Conservation (phyloP, 495 filamentous ascomycete species). For the Entonaema liquescens region DNA sequence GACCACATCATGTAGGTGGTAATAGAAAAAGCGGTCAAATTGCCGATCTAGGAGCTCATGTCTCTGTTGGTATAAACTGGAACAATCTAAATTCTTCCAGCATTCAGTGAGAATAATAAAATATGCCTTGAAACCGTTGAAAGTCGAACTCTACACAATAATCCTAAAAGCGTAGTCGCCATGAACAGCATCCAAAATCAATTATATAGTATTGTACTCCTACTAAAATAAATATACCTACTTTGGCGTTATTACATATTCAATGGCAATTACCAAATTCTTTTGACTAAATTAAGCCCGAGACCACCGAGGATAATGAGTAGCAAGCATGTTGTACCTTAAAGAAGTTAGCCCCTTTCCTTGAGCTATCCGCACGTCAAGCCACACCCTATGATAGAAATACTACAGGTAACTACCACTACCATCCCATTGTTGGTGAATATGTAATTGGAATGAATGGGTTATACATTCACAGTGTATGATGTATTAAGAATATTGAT, state of each 20-base stretch:
- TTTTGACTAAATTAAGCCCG: not conserved
- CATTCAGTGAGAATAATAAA: no score
- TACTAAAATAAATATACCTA: not conserved
- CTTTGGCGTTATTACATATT: not conserved
- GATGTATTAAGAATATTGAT: no score
- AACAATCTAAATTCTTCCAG: not conserved
- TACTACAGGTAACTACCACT: not conserved
- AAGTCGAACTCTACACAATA: not conserved
- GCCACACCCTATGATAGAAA: not conserved
- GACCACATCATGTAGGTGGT: not conserved
- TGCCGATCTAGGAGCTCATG: not conserved
- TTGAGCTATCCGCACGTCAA: not conserved
- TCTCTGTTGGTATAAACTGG: not conserved
- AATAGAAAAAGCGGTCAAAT: constrained; percentile 7
- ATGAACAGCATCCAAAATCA: not conserved
- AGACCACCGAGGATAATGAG: not conserved
- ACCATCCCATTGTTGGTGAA: not conserved
- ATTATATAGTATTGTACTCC: not conserved
- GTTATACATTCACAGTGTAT: no score
- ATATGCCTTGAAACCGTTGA: not conserved
- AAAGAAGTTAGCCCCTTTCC: not conserved
- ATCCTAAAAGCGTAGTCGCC: not conserved
- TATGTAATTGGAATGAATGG: no score
- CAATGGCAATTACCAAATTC: not conserved
- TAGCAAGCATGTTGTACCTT: not conserved